phyloP scores from a whole-genome alignment of 768 basidiomycete species.

The Pulveroboletus sp. region DNA sequence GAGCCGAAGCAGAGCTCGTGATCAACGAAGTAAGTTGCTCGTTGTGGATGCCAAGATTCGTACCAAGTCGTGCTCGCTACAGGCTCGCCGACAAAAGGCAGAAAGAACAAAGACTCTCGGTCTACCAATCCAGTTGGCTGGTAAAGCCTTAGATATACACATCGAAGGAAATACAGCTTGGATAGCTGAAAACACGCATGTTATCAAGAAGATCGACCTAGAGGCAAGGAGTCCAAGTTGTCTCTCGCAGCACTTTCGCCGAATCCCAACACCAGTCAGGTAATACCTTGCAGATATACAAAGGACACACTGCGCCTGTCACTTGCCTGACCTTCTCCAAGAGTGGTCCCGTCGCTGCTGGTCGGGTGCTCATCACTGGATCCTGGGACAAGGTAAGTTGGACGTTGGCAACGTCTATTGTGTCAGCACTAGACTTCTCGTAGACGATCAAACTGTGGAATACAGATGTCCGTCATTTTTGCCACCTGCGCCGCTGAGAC shows the following conservation, averaged over 20 bases:
- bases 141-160: slow-evolving; percentile 69
- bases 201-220: slow-evolving; percentile 68
- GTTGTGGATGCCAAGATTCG: background rate
- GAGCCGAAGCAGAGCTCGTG: slow-evolving; percentile 30
- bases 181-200: slow-evolving; percentile 84
- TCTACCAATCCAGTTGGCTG: slow-evolving; percentile 68
- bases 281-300: slow-evolving; percentile 68
- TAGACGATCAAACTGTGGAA: slow-evolving; percentile 90
- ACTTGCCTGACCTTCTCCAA: slow-evolving; percentile 73
- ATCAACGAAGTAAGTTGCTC: slow-evolving; percentile 23
- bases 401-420: background rate
- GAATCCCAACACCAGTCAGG: slow-evolving; percentile 55
- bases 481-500: background rate
- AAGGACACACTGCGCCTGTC: slow-evolving; percentile 86
- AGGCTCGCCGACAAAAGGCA: slow-evolving; percentile 74
- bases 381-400: slow-evolving; percentile 83
- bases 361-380: slow-evolving; percentile 69
- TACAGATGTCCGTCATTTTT: slow-evolving; percentile 46
- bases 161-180: slow-evolving; percentile 66
- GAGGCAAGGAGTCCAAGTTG: slow-evolving; percentile 45
- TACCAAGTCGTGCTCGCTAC: slow-evolving; percentile 1
- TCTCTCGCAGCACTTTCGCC: slow-evolving; percentile 5
- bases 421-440: slow-evolving; percentile 9
- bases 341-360: slow-evolving; percentile 33
- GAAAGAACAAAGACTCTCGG: slow-evolving; percentile 68